Evolutionary conservation across 345 rosid genomes (phyloP).

Genomic region (Brassica carinata): DNA sequence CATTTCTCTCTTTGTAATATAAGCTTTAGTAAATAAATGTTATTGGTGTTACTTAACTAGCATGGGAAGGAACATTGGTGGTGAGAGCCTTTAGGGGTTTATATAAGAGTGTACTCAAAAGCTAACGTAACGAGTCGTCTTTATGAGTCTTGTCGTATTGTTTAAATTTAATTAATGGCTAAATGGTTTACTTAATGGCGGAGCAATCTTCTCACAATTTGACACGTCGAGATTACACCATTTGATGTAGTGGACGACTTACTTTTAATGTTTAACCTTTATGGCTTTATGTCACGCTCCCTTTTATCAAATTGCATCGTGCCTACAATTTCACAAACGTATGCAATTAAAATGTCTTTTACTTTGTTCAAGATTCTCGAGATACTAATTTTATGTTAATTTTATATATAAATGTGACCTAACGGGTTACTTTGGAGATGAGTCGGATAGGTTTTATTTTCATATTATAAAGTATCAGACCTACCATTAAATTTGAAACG

Average conservation of each 20-base stretch:
- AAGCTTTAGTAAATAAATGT: background rate
- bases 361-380: background rate
- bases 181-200: constrained; percentile 36
- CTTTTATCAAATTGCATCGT: constrained; percentile 26
- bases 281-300: constrained; percentile 38
- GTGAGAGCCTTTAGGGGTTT: constrained; percentile 21
- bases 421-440: constrained; percentile 21
- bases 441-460: background rate
- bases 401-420: constrained; percentile 13
- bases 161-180: constrained; percentile 9
- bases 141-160: constrained; percentile 24
- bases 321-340: constrained; percentile 30
- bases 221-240: constrained; percentile 33
- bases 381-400: background rate
- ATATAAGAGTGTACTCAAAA: constrained; percentile 24
- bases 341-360: constrained; percentile 3
- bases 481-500: background rate
- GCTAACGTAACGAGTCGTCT: constrained; percentile 24
- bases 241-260: constrained; percentile 30
- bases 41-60: constrained; percentile 1
- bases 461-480: constrained; percentile 5
- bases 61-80: constrained; percentile 36
- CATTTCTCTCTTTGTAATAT: constrained; percentile 40
- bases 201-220: constrained; percentile 34
- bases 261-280: constrained; percentile 19